Evolutionary conservation across 176 grass and related monocot genomes (phyloP).

Genomic region (Triticum monococcum): DNA sequence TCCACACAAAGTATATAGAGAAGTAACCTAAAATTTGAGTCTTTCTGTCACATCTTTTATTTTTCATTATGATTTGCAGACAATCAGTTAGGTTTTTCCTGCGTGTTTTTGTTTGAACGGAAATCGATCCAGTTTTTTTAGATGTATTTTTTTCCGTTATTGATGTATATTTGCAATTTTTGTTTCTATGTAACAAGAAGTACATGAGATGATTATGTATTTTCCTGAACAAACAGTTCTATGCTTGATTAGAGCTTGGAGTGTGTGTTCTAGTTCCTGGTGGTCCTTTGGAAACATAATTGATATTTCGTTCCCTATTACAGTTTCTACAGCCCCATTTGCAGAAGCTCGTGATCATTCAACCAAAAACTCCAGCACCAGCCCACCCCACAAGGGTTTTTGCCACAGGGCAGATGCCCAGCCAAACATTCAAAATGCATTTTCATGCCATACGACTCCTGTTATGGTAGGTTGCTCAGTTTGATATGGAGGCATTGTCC

Average conservation of each 20-base stretch:
- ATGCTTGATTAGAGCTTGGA: background rate
- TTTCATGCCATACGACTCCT: background rate
- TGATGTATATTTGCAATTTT: conserved; percentile 12
- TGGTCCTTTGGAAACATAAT: background rate
- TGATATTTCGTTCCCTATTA: background rate
- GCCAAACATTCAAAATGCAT: background rate
- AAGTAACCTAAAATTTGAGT: conserved; percentile 8
- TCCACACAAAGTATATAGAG: background rate
- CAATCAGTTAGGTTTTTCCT: background rate
- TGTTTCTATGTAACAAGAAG: background rate
- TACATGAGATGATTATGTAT: background rate
- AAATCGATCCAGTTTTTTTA: background rate
- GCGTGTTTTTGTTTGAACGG: background rate
- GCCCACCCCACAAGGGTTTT: background rate
- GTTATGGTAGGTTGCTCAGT: background rate
- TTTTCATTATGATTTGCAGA: background rate
- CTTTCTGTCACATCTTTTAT: background rate
- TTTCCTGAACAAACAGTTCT: background rate
- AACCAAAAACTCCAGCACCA: background rate
- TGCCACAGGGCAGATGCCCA: background rate
- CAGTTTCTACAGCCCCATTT: background rate
- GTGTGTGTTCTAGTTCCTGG: background rate
- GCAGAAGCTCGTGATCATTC: background rate
- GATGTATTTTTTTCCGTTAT: background rate
- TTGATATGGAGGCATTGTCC: background rate